Evolutionary conservation across 2,329 filamentous ascomycete genomes (phyloP).

Genomic region (Bipolaris sorokiniana): DNA sequence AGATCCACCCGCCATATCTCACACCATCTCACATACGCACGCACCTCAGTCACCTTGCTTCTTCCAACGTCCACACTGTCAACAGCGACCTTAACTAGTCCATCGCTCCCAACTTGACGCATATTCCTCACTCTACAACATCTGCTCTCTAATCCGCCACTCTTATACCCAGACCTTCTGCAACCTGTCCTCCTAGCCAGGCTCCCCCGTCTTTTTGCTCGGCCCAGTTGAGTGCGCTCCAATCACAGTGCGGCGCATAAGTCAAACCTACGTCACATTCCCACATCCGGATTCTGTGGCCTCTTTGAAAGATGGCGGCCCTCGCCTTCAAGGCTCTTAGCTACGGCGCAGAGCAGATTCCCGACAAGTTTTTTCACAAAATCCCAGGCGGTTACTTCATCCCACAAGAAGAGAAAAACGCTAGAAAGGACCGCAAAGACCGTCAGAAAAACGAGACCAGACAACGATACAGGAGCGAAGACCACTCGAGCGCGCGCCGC

Average conservation of each 20-base stretch:
- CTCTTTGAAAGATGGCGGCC: constrained; percentile 39
- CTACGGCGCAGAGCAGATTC: constrained; percentile 48
- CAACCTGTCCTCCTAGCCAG: constrained; percentile 32
- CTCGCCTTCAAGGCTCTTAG: constrained; percentile 49
- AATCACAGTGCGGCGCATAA: constrained; percentile 39
- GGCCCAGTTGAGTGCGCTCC: constrained; percentile 27
- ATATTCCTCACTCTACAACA: constrained; percentile 12
- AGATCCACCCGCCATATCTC: constrained; percentile 10
- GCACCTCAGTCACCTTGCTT: constrained; percentile 3
- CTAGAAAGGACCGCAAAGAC: constrained; percentile 28
- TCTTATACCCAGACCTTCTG: constrained; percentile 18
- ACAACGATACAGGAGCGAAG: constrained; percentile 22
- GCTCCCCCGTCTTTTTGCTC: constrained; percentile 22
- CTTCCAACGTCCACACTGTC: background rate
- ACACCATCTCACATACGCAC: background rate
- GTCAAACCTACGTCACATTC: constrained; percentile 42
- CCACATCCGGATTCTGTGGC: constrained; percentile 34
- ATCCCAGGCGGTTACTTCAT: constrained; percentile 49
- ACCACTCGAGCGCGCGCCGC: constrained; percentile 23
- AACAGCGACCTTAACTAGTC: constrained; percentile 4
- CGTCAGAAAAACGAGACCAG: constrained; percentile 26
- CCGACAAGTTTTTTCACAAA: constrained; percentile 47
- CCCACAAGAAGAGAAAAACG: constrained; percentile 37
- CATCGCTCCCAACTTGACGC: constrained; percentile 8
- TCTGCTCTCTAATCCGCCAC: constrained; percentile 12